Evolutionary conservation across 2,329 filamentous ascomycete species (phyloP), one percentile per base, ranked within the genome.

Genomic region (Sclerotinia trifoliorum): DNA sequence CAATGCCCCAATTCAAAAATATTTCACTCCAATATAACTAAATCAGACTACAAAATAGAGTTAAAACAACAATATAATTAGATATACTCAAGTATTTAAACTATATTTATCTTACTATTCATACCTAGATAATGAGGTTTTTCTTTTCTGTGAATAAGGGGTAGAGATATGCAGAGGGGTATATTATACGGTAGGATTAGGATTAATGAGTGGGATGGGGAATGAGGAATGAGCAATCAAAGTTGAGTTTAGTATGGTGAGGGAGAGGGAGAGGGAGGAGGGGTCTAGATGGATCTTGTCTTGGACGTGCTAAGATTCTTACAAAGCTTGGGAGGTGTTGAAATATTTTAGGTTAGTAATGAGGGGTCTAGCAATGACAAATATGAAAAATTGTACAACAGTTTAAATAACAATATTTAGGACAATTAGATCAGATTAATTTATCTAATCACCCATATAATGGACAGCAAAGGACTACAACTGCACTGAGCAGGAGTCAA

Each of bases 401-500:
- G 2, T 10, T 11, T 5, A 11, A 4, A 21, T 35, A 19, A 13
- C 29, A 49, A 24, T 24, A 24, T 35, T 58, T 26, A 7, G 44
- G 29, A 49, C 2, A 19, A 19, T 49, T 62, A 62, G 58, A 49
- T 49, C 24, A 61, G 44, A 61, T 61, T 35, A 5, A 17, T 24
- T 4, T 4, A 63, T 63, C 19, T 42, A 35, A 11, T 32, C 49
- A 57, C 49, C 51, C 35, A n/a, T 7, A 19, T 15, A 56, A 65
- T 52, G 61, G n/a, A 62, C 46, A 54, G 32, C 19, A 57, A 56
- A 58, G 10, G 71, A 72, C 73, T 74, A 44, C 72, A 67, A 74
- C 73, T 68, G 71, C 70, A 57, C 48, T 70, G 54, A 54, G 69
- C 73, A 71, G 71, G 73, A 74, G 71, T 73, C 72, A 42, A 26